These are phyloP conservation scores for Aspergillus ochraceoroseus DNA, from an alignment of 2,329 filamentous ascomycete species.

Conservation along the genomic window DNA sequence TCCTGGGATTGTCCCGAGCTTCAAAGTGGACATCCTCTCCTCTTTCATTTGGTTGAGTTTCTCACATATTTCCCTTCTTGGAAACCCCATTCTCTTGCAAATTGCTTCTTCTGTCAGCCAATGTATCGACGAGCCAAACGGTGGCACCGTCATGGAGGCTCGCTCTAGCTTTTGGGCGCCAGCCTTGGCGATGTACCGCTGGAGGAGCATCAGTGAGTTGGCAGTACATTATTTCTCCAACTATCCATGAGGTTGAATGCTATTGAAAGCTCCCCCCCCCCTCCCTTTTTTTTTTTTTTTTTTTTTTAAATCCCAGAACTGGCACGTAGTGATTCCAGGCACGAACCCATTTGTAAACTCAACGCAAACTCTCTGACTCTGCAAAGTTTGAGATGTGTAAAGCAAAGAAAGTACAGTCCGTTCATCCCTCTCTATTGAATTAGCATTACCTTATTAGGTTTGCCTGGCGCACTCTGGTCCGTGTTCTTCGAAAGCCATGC, in stretches of 20 bases:
- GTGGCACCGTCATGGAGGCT: conserved; percentile 11
- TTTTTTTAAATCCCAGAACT: conserved; percentile 7
- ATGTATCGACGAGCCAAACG: conserved; percentile 1
- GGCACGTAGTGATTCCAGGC: conserved; percentile 16
- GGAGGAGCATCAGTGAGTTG: no score
- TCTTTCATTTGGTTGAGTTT: background rate
- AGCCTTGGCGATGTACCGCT: conserved; percentile 1
- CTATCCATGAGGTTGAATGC: conserved; percentile 3
- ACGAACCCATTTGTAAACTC: conserved; percentile 16
- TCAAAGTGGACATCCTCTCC: background rate
- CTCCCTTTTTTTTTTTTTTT: conserved; percentile 11
- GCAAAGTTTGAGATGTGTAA: background rate
- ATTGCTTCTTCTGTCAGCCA: background rate
- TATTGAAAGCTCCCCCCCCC: conserved; percentile 13
- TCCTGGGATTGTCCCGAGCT: conserved; percentile 3
- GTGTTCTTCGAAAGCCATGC: background rate
- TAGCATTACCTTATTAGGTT: background rate
- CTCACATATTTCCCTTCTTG: background rate
- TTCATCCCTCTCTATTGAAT: background rate
- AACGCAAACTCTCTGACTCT: conserved; percentile 1
- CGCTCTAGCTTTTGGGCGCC: conserved; percentile 1
- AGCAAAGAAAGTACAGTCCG: background rate
- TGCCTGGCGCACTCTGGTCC: background rate
- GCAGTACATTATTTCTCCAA: conserved; percentile 5
- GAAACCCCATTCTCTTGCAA: background rate